Base-by-base conservation (phyloP, 148 eudicot species). In the Camellia japonica region DNA sequence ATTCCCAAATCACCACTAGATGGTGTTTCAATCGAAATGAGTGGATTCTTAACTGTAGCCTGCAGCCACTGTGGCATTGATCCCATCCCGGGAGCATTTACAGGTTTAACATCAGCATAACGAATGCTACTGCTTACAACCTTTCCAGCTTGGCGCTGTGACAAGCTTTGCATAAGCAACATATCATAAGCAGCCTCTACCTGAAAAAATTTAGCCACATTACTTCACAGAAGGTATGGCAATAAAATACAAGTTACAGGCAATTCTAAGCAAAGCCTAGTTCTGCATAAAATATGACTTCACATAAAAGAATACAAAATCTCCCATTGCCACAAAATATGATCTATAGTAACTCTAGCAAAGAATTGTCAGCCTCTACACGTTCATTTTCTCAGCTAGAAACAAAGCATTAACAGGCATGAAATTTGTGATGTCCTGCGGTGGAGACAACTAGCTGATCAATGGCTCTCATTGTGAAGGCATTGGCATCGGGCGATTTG, bases 111-210 rank as follows among this genome's bases (percentile, higher is more conserved):
- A 88, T 96, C 99, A 78, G 99, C 99, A 84, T 87, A 96, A 71
- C 95, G 95, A n/a, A 96, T 82, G 75, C 80, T 90, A 65, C 87
- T 93, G 85, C 85, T 82, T 44, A 92, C 94, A 83, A 96, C 99
- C 90, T 96, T 96, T 74, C 99, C 99, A 6, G 99, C 90, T 89
- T 93, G 91, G 42, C 98, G 84, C 78, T 94, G 95, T 58, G 94
- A 89, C 84, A 96, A 87, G 85, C 98, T 94, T 84, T 96, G 93
- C 99, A 96, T 91, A 68, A 96, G 95, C 86, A 96, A 82, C 95
- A 93, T 92, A 83, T 96, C 99, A 89, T 96, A 96, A 79, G 99
- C 99, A 89, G 94, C 97, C 84, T 96, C 99, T 20, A 91, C 97
- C 99, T 96, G 89, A 69, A 74, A 75, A 46, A 5, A 46, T 49